These are phyloP conservation scores for Hypoxylon sp. DNA, from an alignment of 2,329 filamentous ascomycete genomes.

Conservation along the genomic window DNA sequence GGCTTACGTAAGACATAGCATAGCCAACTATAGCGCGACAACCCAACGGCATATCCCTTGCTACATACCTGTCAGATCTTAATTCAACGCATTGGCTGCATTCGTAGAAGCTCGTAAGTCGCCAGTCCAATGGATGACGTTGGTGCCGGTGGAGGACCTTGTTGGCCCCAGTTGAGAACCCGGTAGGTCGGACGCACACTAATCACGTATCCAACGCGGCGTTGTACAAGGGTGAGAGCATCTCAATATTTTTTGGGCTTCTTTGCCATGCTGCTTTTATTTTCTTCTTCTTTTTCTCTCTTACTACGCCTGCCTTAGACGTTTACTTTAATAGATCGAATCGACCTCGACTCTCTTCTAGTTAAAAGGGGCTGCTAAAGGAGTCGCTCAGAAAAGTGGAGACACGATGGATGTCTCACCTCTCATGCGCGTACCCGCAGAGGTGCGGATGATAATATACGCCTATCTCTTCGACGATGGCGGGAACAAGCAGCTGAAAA, in stretches of 20 bases:
- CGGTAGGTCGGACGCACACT: slow-evolving; percentile 32
- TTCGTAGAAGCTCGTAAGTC: background rate
- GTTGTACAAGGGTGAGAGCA: background rate
- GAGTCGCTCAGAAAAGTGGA: background rate
- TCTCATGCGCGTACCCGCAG: slow-evolving; percentile 58
- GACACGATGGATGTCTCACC: slow-evolving; percentile 40
- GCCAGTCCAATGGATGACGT: slow-evolving; percentile 13
- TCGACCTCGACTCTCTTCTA: background rate
- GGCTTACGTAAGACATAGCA: slow-evolving; percentile 15
- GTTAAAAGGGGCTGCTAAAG: background rate
- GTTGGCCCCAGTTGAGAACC: slow-evolving; percentile 42
- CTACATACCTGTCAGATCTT: slow-evolving; percentile 11
- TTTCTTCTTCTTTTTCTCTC: background rate
- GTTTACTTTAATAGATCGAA: background rate
- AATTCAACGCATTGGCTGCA: background rate
- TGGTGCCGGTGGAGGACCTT: slow-evolving; percentile 30
- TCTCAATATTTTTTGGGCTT: slow-evolving; percentile 1
- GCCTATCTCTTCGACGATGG: slow-evolving; percentile 61
- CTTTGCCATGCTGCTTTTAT: background rate
- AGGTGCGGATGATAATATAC: slow-evolving; percentile 63
- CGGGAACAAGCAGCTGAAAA: slow-evolving; percentile 57
- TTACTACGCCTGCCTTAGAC: background rate
- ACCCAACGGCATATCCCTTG: slow-evolving; percentile 4
- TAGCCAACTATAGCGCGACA: background rate
- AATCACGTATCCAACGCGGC: background rate